These are phyloP conservation scores for Trichosporon sp. DNA, from an alignment of 1,284 basidiomycete species.

Conservation along the genomic window DNA sequence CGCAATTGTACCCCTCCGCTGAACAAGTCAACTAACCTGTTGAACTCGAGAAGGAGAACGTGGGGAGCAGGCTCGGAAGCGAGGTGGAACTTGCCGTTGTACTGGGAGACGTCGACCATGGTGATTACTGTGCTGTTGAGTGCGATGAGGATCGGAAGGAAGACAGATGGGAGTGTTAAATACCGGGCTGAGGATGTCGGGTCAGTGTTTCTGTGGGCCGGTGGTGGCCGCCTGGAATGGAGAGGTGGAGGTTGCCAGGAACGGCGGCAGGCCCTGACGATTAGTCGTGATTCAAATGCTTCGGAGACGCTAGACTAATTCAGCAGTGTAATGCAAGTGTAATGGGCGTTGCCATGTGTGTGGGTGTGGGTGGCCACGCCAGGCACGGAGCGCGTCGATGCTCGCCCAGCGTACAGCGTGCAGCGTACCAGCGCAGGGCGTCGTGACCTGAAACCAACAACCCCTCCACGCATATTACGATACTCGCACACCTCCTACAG, in stretches of 20 bases:
- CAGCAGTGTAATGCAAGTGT: background rate
- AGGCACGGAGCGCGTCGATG: background rate
- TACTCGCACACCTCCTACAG: background rate
- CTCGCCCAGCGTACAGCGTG: background rate
- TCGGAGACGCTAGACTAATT: background rate
- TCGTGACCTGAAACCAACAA: background rate
- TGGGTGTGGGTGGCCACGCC: background rate
- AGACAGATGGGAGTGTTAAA: background rate
- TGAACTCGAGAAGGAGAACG: constrained; percentile 47
- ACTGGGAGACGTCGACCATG: constrained; percentile 19
- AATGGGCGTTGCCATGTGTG: background rate
- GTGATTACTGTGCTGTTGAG: background rate
- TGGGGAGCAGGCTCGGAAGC: constrained; percentile 30
- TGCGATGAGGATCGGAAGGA: background rate
- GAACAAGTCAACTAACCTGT: constrained; percentile 35
- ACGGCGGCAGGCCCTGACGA: background rate
- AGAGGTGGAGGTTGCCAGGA: background rate
- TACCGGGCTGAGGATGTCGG: background rate
- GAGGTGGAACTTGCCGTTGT: constrained; percentile 35
- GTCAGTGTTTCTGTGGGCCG: background rate
- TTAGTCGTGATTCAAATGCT: background rate
- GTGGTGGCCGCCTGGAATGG: background rate
- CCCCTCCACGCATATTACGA: background rate
- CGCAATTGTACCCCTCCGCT: background rate
- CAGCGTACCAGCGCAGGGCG: background rate